Percentiles rank a stretch among this genome's conserved stretches.
These are phyloP conservation scores for Globomyces sp. DNA, from an alignment of 371 early-diverging fungal genomes.

Conservation along the genomic window DNA sequence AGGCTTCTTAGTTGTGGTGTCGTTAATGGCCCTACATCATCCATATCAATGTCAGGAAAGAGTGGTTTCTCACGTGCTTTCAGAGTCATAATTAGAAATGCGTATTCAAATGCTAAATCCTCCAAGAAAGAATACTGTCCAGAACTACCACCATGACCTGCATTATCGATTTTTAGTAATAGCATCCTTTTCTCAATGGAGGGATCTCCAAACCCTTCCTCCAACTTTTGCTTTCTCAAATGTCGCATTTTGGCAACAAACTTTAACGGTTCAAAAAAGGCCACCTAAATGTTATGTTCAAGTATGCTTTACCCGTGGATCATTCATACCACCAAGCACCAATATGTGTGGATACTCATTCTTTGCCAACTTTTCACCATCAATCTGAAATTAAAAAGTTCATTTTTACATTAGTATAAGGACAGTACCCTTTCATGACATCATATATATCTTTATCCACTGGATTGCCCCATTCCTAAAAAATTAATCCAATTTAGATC, in stretches of 20 bases:
- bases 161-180: slow-evolving; percentile 53
- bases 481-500: not conserved
- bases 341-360: slow-evolving; percentile 39
- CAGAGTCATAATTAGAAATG: slow-evolving; percentile 46
- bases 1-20: too few relatives aligned
- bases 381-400: slow-evolving; percentile 15
- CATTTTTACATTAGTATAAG: slow-evolving; percentile 38
- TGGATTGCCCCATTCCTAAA: slow-evolving; percentile 57
- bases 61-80: slow-evolving; percentile 26
- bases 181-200: slow-evolving; percentile 23
- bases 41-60: slow-evolving; percentile 6
- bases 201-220: not conserved
- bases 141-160: slow-evolving; percentile 57
- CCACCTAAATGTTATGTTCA: not conserved
- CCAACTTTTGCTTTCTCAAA: not conserved
- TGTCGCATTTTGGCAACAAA: slow-evolving; percentile 51
- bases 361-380: slow-evolving; percentile 11
- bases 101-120: slow-evolving; percentile 61
- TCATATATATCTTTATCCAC: slow-evolving; percentile 37
- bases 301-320: slow-evolving; percentile 38
- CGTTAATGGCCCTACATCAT: not conserved
- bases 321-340: slow-evolving; percentile 49
- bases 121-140: slow-evolving; percentile 59
- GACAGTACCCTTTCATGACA: slow-evolving; percentile 51
- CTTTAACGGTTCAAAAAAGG: slow-evolving; percentile 53